Base-by-base conservation (phyloP, 176 grass and related monocot species). In the Dactylis glomerata region DNA sequence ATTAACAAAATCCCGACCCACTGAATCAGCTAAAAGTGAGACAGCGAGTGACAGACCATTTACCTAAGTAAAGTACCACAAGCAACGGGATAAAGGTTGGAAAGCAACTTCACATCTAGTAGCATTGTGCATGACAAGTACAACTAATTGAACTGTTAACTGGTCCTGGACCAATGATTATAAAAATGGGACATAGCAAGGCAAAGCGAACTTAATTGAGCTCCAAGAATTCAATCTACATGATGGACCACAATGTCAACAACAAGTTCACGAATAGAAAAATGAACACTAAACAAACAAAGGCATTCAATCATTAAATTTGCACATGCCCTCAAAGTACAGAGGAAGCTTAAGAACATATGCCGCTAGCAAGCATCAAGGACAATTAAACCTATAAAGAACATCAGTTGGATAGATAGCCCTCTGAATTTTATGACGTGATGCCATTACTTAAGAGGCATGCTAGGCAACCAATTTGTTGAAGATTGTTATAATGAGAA, bases 191-290 rank as follows among this genome's bases (percentile, higher is more conserved):
- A 63, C 42, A 19, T 61, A 68, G 31, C 50, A 81, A 84, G 33
- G 75, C 13, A 75, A 76, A 34, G 32, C 24, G 8, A 81, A 69
- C 27, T 69, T 81, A 66, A 62, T 76, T 87, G 69, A 81, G 81
- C 69, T 91, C 59, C 41, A 51, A 51, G 81, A 84, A 63, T 63
- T 76, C 76, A 75, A 76, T 84, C 83, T 76, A 71, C 61, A 76
- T 22, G 58, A 91, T 87, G 89, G 81, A 87, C 85, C 89, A 87
- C 89, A 84, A 81, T 80, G 85, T 67, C 26, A 84, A 52, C 27
- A 84, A 91, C 61, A 52, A 75, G 87, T 69, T 63, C 40, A n/a
- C n/a, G 52, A 63, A 62, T 62, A 26, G 11, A 84, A 81, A 91
- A 91, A 46, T 69, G 40, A 87, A 49, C 38, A 75, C 31, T 69